These are phyloP conservation scores for Leccinum subgranulosum DNA, from an alignment of 768 basidiomycete genomes.

Conservation along the genomic window DNA sequence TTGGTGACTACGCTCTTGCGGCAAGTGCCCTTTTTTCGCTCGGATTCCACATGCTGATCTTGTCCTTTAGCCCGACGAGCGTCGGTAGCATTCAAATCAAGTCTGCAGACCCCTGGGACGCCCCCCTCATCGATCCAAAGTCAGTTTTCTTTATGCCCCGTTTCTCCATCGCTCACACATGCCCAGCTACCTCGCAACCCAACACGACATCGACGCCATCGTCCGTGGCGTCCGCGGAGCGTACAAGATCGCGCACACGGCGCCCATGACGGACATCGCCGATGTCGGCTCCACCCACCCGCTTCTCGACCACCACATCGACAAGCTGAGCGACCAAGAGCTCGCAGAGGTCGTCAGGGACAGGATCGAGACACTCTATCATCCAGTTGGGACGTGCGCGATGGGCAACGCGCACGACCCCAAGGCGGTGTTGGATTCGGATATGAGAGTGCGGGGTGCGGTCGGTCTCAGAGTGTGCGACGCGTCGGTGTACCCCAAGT, in stretches of 20 bases:
- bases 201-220: constrained; percentile 39
- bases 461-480: constrained; percentile 44
- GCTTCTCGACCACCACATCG: constrained; percentile 38
- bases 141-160: constrained; percentile 15
- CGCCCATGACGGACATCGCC: constrained; percentile 37
- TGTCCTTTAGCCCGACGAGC: constrained; percentile 40
- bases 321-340: constrained; percentile 30
- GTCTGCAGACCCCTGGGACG: constrained; percentile 39
- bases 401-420: constrained; percentile 39
- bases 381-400: constrained; percentile 39
- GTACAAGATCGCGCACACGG: constrained; percentile 35
- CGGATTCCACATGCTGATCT: background rate
- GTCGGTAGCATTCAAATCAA: constrained; percentile 38
- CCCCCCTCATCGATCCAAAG: constrained; percentile 45
- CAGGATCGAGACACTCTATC: constrained; percentile 41
- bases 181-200: constrained; percentile 40
- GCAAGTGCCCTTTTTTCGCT: constrained; percentile 8
- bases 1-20: constrained; percentile 23
- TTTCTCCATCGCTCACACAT: background rate
- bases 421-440: constrained; percentile 42
- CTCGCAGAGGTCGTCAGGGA: constrained; percentile 33
- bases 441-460: constrained; percentile 42
- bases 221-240: constrained; percentile 41
- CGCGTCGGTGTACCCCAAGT: constrained; percentile 42
- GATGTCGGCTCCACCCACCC: constrained; percentile 30